Evolutionary conservation across 2,329 filamentous ascomycete species (phyloP).

Genomic region (Endoconidiophora polonica): DNA sequence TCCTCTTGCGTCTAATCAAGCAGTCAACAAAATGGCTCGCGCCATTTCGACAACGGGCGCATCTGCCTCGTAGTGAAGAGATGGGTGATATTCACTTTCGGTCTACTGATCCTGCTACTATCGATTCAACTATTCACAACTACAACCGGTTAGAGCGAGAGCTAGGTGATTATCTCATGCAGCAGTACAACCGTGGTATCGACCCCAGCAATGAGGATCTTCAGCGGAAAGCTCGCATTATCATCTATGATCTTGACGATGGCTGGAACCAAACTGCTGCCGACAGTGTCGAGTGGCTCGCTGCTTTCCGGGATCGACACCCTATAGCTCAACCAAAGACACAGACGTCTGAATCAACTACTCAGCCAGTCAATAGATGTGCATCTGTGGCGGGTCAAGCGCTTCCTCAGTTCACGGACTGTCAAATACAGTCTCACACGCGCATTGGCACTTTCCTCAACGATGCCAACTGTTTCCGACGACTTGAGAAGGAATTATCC

Average conservation of each 20-base stretch:
- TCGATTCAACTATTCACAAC: conserved; percentile 44
- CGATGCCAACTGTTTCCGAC: conserved; percentile 43
- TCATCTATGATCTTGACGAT: conserved; percentile 46
- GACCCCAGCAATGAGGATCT: conserved; percentile 37
- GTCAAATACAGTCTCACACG: background rate
- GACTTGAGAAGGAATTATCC: conserved; percentile 35
- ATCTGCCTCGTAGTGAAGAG: conserved; percentile 40
- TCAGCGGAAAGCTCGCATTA: conserved; percentile 39
- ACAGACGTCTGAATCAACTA: background rate
- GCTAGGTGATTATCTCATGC: conserved; percentile 33
- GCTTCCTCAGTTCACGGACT: no score
- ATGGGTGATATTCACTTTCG: conserved; percentile 31
- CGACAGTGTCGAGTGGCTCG: conserved; percentile 37
- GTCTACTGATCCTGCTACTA: conserved; percentile 35
- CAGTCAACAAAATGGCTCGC: conserved; percentile 37
- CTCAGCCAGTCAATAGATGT: background rate
- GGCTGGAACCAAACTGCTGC: conserved; percentile 48
- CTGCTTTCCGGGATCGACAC: conserved; percentile 34
- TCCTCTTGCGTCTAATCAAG: conserved; percentile 36
- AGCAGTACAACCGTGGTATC: conserved; percentile 27
- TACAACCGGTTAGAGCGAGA: conserved; percentile 39
- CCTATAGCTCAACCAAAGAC: background rate
- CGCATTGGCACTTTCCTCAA: conserved; percentile 29
- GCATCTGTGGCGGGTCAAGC: background rate
- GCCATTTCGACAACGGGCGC: conserved; percentile 37